These are phyloP conservation scores for Paecilomyces formosus DNA, from an alignment of 2,329 filamentous ascomycete genomes.

Conservation along the genomic window DNA sequence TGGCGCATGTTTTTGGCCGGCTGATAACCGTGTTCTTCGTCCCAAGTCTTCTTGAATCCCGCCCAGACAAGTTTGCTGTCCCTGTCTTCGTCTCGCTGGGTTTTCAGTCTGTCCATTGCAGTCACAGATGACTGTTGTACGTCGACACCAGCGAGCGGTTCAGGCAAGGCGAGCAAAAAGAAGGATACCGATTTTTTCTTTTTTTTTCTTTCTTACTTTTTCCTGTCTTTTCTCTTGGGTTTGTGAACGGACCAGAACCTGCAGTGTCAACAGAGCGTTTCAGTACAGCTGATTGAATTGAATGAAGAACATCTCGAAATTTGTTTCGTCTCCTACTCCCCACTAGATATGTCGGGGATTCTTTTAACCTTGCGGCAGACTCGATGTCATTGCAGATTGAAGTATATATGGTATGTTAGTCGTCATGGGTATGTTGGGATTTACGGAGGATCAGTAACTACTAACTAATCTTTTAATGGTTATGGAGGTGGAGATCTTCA, in stretches of 20 bases:
- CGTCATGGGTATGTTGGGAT: too few relatives aligned
- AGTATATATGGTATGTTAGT: too few relatives aligned
- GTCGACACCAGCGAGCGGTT: background rate
- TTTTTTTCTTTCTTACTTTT: background rate
- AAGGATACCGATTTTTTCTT: background rate
- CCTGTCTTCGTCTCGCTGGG: background rate
- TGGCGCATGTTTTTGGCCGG: slow-evolving; percentile 28
- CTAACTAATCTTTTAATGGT: too few relatives aligned
- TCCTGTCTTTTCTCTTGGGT: background rate
- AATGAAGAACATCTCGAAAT: background rate
- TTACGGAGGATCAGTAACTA: too few relatives aligned
- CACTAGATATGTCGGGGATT: too few relatives aligned
- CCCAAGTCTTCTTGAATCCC: slow-evolving; percentile 5
- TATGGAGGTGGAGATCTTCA: background rate
- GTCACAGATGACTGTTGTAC: background rate
- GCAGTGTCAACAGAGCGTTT: background rate
- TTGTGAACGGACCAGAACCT: background rate
- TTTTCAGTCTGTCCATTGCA: background rate
- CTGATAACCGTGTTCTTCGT: slow-evolving; percentile 14
- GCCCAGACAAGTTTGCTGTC: background rate
- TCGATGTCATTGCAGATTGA: too few relatives aligned
- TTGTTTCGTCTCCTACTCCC: background rate
- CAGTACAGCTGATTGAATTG: background rate
- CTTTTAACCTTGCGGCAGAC: too few relatives aligned
- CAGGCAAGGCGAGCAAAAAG: background rate